phyloP scores from a whole-genome alignment of 2,329 filamentous ascomycete genomes.

The Aureobasidium sp. region DNA sequence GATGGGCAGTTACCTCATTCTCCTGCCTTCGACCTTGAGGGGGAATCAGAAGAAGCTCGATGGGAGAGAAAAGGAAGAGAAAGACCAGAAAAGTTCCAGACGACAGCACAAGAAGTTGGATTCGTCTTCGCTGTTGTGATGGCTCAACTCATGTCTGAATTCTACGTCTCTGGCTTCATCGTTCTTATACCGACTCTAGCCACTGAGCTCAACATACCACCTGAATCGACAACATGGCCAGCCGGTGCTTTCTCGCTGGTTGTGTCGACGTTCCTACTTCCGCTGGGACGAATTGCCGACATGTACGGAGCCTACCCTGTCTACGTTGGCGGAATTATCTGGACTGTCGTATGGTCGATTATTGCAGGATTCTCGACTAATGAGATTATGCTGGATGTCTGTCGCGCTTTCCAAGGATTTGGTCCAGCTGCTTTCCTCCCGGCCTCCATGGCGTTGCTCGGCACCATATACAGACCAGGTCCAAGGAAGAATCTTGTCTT shows the following conservation, averaged over 20 bases:
- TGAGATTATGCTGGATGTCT: conserved; percentile 27
- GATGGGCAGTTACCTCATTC: neutral
- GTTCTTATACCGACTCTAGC: conserved; percentile 58
- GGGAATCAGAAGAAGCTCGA: neutral
- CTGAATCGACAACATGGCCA: conserved; percentile 50
- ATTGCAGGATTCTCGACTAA: conserved; percentile 26
- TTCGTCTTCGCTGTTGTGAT: conserved; percentile 48
- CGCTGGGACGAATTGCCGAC: conserved; percentile 41
- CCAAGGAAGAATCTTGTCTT: conserved; percentile 29
- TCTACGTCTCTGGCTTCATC: conserved; percentile 67
- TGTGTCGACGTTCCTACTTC: conserved; percentile 38
- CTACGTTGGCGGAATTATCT: conserved; percentile 51
- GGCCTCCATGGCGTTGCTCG: conserved; percentile 24
- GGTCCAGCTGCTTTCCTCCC: conserved; percentile 28
- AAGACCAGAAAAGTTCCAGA: conserved; percentile 48
- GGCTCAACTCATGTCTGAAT: conserved; percentile 44
- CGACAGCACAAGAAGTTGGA: conserved; percentile 46
- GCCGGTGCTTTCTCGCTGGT: conserved; percentile 43
- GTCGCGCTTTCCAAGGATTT: conserved; percentile 28
- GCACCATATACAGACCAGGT: conserved; percentile 27
- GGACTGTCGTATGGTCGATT: conserved; percentile 24
- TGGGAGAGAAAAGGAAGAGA: conserved; percentile 55
- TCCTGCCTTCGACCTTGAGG: neutral
- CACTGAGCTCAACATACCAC: conserved; percentile 54
- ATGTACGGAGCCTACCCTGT: conserved; percentile 54